Percentiles rank a stretch among this genome's conserved stretches.
Conservation (phyloP, 139 green algal genomes). For the Coelastrella sp. region DNA sequence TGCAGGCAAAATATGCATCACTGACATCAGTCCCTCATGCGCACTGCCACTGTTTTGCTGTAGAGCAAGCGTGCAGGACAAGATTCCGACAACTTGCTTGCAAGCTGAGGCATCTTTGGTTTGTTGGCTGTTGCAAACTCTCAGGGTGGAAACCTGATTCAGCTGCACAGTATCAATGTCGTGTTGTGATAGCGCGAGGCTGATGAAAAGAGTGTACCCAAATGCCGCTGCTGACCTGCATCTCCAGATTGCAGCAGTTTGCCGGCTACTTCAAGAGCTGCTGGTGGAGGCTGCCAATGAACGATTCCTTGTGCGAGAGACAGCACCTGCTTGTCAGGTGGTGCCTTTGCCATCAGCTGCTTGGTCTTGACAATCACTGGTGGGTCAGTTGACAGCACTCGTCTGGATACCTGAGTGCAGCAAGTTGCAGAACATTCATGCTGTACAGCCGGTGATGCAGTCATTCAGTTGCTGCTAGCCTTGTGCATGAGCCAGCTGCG, state of each 20-base stretch:
- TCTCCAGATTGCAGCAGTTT: not conserved
- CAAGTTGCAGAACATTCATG: not conserved
- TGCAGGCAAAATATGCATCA: too few species aligned
- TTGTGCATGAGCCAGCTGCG: too few species aligned
- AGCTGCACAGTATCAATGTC: too few species aligned
- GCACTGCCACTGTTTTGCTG: too few species aligned
- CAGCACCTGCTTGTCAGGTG: conserved; percentile 49
- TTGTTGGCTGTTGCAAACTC: too few species aligned
- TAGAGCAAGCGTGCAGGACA: too few species aligned
- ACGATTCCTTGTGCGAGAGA: conserved; percentile 90
- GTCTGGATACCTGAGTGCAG: conserved; percentile 61
- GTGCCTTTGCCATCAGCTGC: conserved; percentile 61
- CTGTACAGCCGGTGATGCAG: not conserved
- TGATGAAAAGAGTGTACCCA: too few species aligned
- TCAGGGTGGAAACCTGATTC: too few species aligned
- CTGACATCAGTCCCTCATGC: too few species aligned
- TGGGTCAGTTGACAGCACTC: conserved; percentile 77
- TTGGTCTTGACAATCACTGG: conserved; percentile 86
- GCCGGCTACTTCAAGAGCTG: conserved; percentile 67
- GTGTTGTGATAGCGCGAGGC: too few species aligned
- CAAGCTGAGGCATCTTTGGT: too few species aligned
- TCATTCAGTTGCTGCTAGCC: not conserved
- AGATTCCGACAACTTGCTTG: too few species aligned
- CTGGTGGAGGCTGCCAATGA: conserved; percentile 82
- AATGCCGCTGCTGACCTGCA: not conserved